phyloP scores from a whole-genome alignment of 75 land plant species.

The Chamaecyparis obtusa region DNA sequence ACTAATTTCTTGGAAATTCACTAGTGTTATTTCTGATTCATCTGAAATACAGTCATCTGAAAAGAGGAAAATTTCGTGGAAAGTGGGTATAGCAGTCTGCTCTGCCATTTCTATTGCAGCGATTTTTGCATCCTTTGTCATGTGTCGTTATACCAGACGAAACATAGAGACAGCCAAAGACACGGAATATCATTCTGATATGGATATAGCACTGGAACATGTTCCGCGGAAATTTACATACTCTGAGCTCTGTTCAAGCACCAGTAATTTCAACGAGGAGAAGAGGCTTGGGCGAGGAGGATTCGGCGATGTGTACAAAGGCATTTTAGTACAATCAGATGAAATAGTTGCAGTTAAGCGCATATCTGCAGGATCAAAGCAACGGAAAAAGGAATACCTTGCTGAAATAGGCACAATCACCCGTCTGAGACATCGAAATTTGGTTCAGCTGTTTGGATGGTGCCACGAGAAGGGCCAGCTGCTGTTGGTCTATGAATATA shows the following conservation, averaged over 20 bases:
- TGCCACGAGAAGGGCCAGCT: slow-evolving; percentile 31
- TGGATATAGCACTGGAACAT: background rate
- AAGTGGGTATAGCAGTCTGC: background rate
- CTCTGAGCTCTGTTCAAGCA: slow-evolving; percentile 26
- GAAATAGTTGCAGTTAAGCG: slow-evolving; percentile 37
- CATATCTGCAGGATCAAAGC: slow-evolving; percentile 21
- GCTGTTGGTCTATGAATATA: slow-evolving; percentile 48
- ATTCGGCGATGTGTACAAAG: slow-evolving; percentile 38
- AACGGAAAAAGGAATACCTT: slow-evolving; percentile 36
- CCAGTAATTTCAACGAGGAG: slow-evolving; percentile 27
- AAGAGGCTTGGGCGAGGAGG: slow-evolving; percentile 43
- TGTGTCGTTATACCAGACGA: background rate
- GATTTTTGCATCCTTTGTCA: background rate
- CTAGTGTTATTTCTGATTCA: background rate
- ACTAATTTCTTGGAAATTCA: too few relatives aligned
- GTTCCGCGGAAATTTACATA: slow-evolving; percentile 17
- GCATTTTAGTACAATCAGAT: slow-evolving; percentile 15
- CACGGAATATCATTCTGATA: background rate
- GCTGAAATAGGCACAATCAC: slow-evolving; percentile 36
- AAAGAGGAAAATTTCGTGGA: background rate
- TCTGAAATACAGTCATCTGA: too few relatives aligned
- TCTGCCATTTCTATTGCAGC: background rate
- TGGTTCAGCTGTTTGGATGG: slow-evolving; percentile 47
- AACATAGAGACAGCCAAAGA: background rate
- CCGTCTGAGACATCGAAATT: slow-evolving; percentile 34